Base-by-base conservation (phyloP, 192 early-diverging fungal species). In the Podila verticillata region DNA sequence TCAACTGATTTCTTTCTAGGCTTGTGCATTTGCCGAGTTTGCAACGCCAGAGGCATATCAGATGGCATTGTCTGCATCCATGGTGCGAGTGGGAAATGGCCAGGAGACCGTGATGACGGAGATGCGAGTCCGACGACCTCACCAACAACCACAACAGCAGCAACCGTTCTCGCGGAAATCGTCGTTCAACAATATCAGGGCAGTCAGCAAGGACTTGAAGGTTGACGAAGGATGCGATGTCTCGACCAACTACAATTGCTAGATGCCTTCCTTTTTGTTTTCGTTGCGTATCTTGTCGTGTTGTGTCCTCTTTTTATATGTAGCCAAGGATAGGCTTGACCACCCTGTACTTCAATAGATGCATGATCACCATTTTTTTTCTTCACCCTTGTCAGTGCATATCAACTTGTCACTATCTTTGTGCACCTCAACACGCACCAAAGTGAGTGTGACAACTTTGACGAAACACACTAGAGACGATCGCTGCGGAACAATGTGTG, bases 11-110 rank as follows among this genome's bases (percentile, higher is more conserved):
- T 4, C 20, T 31, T 31, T 22, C 44, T 36, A 66, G 63, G 78
- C 70, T 19, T 74, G 68, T 48, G 84, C 84, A 0, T 85, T 81
- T 51, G 65, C 82, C 15, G 84, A 85, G 26, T 83, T 83, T 60
- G 48, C 48, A 8, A 73, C 63, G 7, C 59, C 84, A 44, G 73
- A 85, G 24, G 75, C 73, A 22, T 64, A 67, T 29, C 68, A 77
- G 28, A 82, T 73, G 48, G 81, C 84, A 7, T 30, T 85, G n/a
- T 60, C 72, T 15, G 81, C 77, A 26, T 54, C 73, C 26, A 73
- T 73, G 17, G 75, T 82, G 8, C 57, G 61, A 30, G 65, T 85
- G 3, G 70, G 77, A 1, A 44, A 65, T 48, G 72, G 63, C 9
- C 49, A 75, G 26, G 74, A 77, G 32, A 65, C 54, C 15, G 74